phyloP scores from a whole-genome alignment of 2,329 filamentous ascomycete genomes.

The Claviceps purpurea region DNA sequence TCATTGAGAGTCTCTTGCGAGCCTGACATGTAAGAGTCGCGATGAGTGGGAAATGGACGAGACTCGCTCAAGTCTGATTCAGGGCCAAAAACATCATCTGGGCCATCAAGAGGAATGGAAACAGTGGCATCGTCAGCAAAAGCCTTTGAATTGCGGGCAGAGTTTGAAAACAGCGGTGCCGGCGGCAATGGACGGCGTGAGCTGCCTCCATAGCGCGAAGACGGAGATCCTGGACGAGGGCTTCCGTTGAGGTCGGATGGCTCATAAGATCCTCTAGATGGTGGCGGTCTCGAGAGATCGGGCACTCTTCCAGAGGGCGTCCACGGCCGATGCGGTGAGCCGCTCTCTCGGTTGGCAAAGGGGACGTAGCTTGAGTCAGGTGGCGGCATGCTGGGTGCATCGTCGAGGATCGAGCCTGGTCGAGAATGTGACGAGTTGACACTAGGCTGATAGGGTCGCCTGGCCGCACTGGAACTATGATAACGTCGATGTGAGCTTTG shows the following conservation, averaged over 20 bases:
- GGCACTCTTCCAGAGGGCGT: constrained; percentile 35
- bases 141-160: constrained; percentile 33
- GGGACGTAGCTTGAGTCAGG: constrained; percentile 50
- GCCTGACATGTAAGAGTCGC: constrained; percentile 41
- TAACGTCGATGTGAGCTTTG: constrained; percentile 26
- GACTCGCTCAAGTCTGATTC: constrained; percentile 39
- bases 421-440: constrained; percentile 32
- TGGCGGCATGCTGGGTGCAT: constrained; percentile 44
- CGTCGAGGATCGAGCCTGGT: constrained; percentile 39
- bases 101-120: constrained; percentile 52
- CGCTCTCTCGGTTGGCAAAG: constrained; percentile 33
- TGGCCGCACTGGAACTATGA: constrained; percentile 27
- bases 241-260: constrained; percentile 80
- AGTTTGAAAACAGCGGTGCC: constrained; percentile 65
- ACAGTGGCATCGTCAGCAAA: constrained; percentile 58
- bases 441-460: constrained; percentile 40
- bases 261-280: constrained; percentile 64
- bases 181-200: constrained; percentile 78
- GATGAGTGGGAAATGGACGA: constrained; percentile 35
- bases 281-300: constrained; percentile 60
- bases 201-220: constrained; percentile 77
- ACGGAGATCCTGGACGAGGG: constrained; percentile 80
- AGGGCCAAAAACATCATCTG: constrained; percentile 65
- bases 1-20: constrained; percentile 44
- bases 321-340: constrained; percentile 45